Evolutionary conservation across 2,329 filamentous ascomycete species (phyloP).

Genomic region (Diaporthe vaccinii): DNA sequence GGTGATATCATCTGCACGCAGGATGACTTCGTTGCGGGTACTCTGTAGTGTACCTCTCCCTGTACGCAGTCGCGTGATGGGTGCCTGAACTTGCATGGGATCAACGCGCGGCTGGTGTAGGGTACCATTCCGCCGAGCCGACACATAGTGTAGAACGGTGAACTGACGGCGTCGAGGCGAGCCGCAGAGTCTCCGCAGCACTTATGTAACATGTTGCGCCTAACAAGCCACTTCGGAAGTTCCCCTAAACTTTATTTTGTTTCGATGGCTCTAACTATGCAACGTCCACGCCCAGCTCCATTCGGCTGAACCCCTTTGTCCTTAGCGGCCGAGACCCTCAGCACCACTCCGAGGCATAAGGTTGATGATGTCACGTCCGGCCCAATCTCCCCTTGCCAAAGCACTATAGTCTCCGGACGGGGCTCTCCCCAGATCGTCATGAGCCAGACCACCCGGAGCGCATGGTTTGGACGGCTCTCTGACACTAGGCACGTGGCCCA

Average conservation of each 20-base stretch:
- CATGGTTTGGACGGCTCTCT: conserved; percentile 15
- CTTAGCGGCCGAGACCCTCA: conserved; percentile 26
- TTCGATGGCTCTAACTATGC: conserved; percentile 17
- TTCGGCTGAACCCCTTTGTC: conserved; percentile 25
- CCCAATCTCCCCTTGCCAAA: conserved; percentile 16
- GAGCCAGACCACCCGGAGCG: neutral
- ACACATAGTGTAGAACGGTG: conserved; percentile 3
- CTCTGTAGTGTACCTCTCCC: neutral
- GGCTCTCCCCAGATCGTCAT: conserved; percentile 15
- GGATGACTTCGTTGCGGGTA: conserved; percentile 31
- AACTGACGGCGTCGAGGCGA: conserved; percentile 20
- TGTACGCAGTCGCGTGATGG: conserved; percentile 19
- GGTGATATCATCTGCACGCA: conserved; percentile 32
- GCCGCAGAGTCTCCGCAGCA: conserved; percentile 17
- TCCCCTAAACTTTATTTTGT: conserved; percentile 27
- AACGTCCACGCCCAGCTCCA: conserved; percentile 15
- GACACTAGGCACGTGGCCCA: conserved; percentile 32
- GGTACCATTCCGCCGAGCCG: conserved; percentile 17
- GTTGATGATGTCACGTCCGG: conserved; percentile 33
- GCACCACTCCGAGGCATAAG: conserved; percentile 30
- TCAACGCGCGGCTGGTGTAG: conserved; percentile 14
- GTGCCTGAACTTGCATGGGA: conserved; percentile 21
- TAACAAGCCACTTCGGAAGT: conserved; percentile 12
- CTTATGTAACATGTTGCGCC: conserved; percentile 24
- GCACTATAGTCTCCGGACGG: neutral